phyloP scores from a whole-genome alignment of 1,139 yeast species.

The Hanseniaspora uvarum region DNA sequence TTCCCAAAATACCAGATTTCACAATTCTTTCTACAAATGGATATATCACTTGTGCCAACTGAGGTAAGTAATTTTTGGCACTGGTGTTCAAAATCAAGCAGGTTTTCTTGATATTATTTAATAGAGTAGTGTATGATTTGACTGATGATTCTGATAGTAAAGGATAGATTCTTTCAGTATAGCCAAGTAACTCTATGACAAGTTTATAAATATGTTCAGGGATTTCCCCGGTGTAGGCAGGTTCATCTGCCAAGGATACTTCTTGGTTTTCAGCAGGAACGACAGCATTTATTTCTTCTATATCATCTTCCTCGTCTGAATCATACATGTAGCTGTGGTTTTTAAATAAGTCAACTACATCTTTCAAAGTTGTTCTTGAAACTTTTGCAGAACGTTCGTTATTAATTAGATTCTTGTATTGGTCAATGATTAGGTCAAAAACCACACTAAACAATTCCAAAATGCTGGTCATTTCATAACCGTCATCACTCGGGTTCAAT shows the following conservation, averaged over 20 bases:
- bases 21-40: neutral
- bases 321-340: neutral
- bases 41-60: slow-evolving; percentile 10
- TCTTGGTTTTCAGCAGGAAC: neutral
- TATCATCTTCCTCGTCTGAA: neutral
- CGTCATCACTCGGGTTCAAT: neutral
- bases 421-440: neutral
- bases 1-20: neutral
- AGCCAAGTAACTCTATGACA: slow-evolving; percentile 1
- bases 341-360: neutral
- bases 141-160: neutral
- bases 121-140: neutral
- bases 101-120: neutral
- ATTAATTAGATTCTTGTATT: neutral
- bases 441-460: neutral
- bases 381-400: neutral
- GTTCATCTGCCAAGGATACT: neutral
- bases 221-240: neutral
- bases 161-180: slow-evolving; percentile 7
- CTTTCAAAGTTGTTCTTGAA: neutral
- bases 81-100: neutral
- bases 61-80: slow-evolving; percentile 10
- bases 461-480: neutral
- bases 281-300: neutral
- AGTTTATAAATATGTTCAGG: neutral